These are phyloP conservation scores for Reticulascus tulasneorum DNA, from an alignment of 2,329 filamentous ascomycete genomes.

Conservation along the genomic window DNA sequence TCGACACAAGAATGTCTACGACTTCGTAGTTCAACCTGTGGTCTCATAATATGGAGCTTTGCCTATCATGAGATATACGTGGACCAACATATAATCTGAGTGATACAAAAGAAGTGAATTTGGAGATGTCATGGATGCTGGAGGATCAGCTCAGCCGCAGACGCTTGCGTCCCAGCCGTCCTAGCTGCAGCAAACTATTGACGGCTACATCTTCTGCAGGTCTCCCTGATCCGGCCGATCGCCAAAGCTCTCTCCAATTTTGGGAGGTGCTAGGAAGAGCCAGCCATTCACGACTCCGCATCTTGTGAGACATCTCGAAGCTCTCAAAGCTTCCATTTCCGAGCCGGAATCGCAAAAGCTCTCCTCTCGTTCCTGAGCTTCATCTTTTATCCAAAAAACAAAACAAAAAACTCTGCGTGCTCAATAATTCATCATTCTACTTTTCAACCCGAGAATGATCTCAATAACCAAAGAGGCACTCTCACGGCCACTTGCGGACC, in stretches of 20 bases:
- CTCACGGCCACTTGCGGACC: conserved; percentile 10
- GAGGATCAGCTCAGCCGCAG: conserved; percentile 6
- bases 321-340: neutral
- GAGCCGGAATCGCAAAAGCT: neutral
- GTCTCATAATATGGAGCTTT: too few relatives aligned
- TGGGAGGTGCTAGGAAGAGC: neutral
- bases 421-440: neutral
- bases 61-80: too few relatives aligned
- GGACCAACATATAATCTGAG: too few relatives aligned
- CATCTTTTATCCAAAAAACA: neutral
- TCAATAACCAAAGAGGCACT: conserved; percentile 5
- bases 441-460: conserved; percentile 16
- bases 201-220: conserved; percentile 5
- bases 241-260: conserved; percentile 1
- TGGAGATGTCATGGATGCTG: neutral
- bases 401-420: too few relatives aligned
- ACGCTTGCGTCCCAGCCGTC: conserved; percentile 2
- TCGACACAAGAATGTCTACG: too few relatives aligned
- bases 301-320: neutral
- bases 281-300: too few relatives aligned
- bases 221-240: too few relatives aligned
- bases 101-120: too few relatives aligned
- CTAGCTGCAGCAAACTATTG: neutral
- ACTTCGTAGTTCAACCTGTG: too few relatives aligned
- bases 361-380: neutral